Evolutionary conservation across 2,329 filamentous ascomycete genomes (phyloP).

Genomic region (Diaporthe humulicola): DNA sequence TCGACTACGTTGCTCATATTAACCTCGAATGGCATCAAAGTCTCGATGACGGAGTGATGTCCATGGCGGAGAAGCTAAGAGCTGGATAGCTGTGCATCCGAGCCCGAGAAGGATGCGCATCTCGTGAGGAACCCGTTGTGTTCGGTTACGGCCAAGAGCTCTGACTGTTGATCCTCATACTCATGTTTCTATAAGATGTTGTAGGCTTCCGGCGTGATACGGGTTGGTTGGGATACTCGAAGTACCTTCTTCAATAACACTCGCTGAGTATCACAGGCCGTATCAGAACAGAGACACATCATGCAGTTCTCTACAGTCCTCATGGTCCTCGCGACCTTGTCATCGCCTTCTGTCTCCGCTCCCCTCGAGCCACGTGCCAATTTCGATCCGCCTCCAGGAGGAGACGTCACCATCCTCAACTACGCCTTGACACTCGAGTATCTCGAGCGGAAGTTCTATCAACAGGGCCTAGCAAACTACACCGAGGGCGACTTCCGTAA

Average conservation of each 20-base stretch:
- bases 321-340: constrained; percentile 4
- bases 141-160: background rate
- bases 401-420: constrained; percentile 55
- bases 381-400: constrained; percentile 42
- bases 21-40: background rate
- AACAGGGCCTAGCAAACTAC: constrained; percentile 70
- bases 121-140: background rate
- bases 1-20: background rate
- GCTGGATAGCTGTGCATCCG: constrained; percentile 1
- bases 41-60: constrained; percentile 1
- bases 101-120: background rate
- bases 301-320: constrained; percentile 19
- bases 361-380: constrained; percentile 32
- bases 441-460: constrained; percentile 74
- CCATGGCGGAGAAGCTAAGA: background rate
- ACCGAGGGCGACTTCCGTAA: constrained; percentile 44
- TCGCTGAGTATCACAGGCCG: background rate
- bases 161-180: background rate
- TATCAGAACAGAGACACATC: background rate
- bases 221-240: too few relatives aligned
- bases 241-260: background rate
- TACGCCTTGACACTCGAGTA: constrained; percentile 66
- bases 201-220: background rate
- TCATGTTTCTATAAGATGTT: background rate
- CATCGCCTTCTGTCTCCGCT: background rate